Conservation (phyloP, 495 filamentous ascomycete genomes). For the Lentithecium fluviatile region DNA sequence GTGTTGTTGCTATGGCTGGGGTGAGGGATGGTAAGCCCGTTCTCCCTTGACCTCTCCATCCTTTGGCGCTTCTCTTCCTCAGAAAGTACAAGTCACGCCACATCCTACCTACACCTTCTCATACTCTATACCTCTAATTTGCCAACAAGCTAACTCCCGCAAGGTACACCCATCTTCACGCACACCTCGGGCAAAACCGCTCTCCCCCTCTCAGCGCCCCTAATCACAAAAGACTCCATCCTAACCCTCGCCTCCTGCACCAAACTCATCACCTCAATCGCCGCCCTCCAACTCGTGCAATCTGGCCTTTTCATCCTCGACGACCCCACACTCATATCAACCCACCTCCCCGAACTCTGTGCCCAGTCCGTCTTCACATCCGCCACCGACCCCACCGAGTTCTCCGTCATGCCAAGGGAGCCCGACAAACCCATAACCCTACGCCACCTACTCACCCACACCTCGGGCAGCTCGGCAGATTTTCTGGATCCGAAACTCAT, state of each 20-base stretch:
- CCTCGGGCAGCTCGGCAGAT: slow-evolving; percentile 20
- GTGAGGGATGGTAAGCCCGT: not conserved
- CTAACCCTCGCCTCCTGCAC: slow-evolving; percentile 37
- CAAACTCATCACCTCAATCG: slow-evolving; percentile 47
- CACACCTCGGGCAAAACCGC: slow-evolving; percentile 6
- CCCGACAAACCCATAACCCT: slow-evolving; percentile 22
- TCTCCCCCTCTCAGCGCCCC: not conserved
- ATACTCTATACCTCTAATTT: too few species aligned
- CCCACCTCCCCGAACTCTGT: slow-evolving; percentile 22
- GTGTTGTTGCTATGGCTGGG: slow-evolving; percentile 8
- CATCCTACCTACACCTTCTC: too few species aligned
- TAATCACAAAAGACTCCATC: slow-evolving; percentile 17
- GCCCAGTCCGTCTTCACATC: slow-evolving; percentile 6
- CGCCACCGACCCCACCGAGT: not conserved
- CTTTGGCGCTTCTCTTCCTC: too few species aligned
- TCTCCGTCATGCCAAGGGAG: not conserved
- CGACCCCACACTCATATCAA: slow-evolving; percentile 25
- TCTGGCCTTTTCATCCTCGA: slow-evolving; percentile 47
- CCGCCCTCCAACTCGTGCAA: slow-evolving; percentile 53
- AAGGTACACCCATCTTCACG: slow-evolving; percentile 4
- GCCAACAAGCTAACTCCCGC: not conserved
- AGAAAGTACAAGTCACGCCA: too few species aligned
- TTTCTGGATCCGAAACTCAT: slow-evolving; percentile 8
- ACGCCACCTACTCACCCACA: slow-evolving; percentile 24
- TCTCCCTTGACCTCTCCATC: not conserved